phyloP scores from a whole-genome alignment of 75 land plant species.

The Selaginella moellendorffii region DNA sequence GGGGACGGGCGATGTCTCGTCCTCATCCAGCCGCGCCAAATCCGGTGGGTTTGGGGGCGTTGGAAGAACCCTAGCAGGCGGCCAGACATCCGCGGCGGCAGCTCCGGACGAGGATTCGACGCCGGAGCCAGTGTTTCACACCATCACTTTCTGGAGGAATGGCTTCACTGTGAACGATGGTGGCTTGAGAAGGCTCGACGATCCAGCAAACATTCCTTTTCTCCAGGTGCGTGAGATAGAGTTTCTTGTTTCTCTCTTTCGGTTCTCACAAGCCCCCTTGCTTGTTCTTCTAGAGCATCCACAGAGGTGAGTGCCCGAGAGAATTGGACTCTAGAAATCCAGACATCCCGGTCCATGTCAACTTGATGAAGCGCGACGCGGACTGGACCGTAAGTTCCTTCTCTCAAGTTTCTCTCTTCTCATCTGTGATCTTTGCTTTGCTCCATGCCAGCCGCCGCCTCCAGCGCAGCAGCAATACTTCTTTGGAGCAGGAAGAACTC shows the following conservation, averaged over 20 bases:
- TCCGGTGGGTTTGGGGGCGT: slow-evolving; percentile 47
- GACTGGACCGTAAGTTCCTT: slow-evolving; percentile 37
- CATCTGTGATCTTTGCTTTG: slow-evolving; percentile 3
- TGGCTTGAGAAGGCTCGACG: slow-evolving; percentile 70
- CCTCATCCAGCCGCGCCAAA: slow-evolving; percentile 45
- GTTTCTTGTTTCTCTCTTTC: not conserved
- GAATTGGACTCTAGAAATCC: slow-evolving; percentile 71
- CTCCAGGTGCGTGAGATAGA: slow-evolving; percentile 36
- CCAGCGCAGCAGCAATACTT: slow-evolving; percentile 48
- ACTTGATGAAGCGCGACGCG: slow-evolving; percentile 55
- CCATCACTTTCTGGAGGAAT: slow-evolving; percentile 72
- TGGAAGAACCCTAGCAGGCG: slow-evolving; percentile 52
- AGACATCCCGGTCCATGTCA: slow-evolving; percentile 44
- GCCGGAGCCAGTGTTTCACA: slow-evolving; percentile 49
- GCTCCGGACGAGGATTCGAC: not conserved
- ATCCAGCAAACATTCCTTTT: slow-evolving; percentile 70
- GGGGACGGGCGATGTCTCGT: slow-evolving; percentile 36
- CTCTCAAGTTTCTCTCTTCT: not conserved
- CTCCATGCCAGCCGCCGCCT: slow-evolving; percentile 10
- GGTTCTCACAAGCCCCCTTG: not conserved
- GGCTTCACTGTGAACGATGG: slow-evolving; percentile 93
- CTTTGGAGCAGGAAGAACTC: slow-evolving; percentile 73
- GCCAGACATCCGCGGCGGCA: slow-evolving; percentile 21
- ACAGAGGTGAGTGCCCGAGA: slow-evolving; percentile 58
- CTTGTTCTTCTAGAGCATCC: slow-evolving; percentile 53